Conservation (phyloP, 1,139 yeast genomes). For the Saccharomyces hybrid region DNA sequence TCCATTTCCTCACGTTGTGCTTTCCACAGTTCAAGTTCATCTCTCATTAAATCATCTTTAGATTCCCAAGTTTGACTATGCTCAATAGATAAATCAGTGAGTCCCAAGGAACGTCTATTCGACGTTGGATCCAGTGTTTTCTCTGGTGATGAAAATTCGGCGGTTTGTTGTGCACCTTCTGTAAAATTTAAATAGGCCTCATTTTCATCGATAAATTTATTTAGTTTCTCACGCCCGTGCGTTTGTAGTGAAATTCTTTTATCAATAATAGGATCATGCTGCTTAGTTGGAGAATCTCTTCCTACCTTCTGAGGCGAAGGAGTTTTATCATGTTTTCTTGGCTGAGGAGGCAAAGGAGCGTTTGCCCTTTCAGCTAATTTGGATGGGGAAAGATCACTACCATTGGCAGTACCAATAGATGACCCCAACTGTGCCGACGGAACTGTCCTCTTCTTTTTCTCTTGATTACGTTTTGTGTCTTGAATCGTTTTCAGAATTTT, state of each 20-base stretch:
- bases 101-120: slow-evolving; percentile 6
- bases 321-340: slow-evolving; percentile 2
- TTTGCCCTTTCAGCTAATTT: slow-evolving; percentile 1
- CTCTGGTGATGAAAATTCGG: neutral
- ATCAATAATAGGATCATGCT: neutral
- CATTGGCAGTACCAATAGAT: neutral
- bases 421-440: slow-evolving; percentile 1
- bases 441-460: slow-evolving; percentile 18
- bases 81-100: slow-evolving; percentile 15
- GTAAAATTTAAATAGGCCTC: slow-evolving; percentile 26
- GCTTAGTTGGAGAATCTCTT: neutral
- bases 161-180: slow-evolving; percentile 9
- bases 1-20: slow-evolving; percentile 17
- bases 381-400: slow-evolving; percentile 3
- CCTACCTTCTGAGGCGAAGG: neutral
- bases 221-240: slow-evolving; percentile 13
- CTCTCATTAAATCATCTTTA: slow-evolving; percentile 9
- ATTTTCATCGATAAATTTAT: slow-evolving; percentile 21
- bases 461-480: slow-evolving; percentile 52
- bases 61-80: slow-evolving; percentile 6
- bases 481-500: slow-evolving; percentile 79
- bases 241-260: neutral
- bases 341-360: slow-evolving; percentile 3
- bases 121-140: slow-evolving; percentile 16
- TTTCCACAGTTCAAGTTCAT: slow-evolving; percentile 7